Evolutionary conservation across 2,329 filamentous ascomycete species (phyloP).

Genomic region (Monascus ruber): DNA sequence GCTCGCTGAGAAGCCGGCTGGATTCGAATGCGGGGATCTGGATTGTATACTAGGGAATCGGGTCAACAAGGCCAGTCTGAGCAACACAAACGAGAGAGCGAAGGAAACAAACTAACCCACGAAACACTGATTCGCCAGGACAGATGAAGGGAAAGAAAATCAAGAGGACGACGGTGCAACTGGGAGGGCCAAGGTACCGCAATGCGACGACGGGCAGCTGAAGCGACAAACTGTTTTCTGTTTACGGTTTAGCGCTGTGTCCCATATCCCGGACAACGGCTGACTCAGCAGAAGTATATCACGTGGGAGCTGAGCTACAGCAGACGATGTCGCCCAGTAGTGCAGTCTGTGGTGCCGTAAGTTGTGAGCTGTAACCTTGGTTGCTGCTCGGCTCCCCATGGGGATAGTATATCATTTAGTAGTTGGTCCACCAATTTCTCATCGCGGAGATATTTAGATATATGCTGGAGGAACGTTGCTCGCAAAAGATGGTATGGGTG

Average conservation of each 20-base stretch:
- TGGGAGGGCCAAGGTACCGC: conserved; percentile 7
- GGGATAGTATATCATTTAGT: too few relatives aligned
- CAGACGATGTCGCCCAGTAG: not conserved
- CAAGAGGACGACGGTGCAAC: not conserved
- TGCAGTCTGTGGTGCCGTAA: too few relatives aligned
- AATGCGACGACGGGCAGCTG: conserved; percentile 8
- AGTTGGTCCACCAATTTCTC: too few relatives aligned
- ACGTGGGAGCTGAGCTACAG: conserved; percentile 1
- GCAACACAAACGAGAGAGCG: conserved; percentile 1
- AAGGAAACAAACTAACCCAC: not conserved
- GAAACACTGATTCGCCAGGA: not conserved
- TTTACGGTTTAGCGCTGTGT: conserved; percentile 28
- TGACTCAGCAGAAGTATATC: conserved; percentile 11
- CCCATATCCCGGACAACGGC: conserved; percentile 31
- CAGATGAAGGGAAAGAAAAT: not conserved
- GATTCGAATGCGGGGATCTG: not conserved
- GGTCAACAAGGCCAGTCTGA: not conserved
- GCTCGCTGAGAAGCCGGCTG: not conserved
- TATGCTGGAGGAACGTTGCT: too few relatives aligned
- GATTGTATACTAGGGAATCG: not conserved
- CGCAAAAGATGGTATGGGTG: conserved; percentile 13
- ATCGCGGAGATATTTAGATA: too few relatives aligned
- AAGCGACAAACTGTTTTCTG: conserved; percentile 25
- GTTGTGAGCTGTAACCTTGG: too few relatives aligned
- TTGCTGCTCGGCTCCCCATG: too few relatives aligned